Evolutionary conservation across 345 rosid species (phyloP), one percentile per base, ranked within the genome.

Genomic region (Eucalyptus decipiens): DNA sequence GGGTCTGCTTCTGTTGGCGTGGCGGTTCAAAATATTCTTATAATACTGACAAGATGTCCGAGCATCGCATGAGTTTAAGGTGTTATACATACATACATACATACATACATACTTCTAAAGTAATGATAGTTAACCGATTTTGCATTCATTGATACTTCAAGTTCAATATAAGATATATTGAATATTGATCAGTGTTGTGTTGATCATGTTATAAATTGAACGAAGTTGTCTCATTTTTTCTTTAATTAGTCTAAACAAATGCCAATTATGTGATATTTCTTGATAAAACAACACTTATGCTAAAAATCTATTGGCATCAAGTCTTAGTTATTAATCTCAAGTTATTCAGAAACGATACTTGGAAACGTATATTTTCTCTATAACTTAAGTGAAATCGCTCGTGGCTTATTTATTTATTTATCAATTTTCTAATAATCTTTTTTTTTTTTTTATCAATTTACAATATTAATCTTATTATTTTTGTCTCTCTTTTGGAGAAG

Each of bases 361-460:
- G 72, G 37, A 9, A 14, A n/a, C 34, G 18, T 7, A 7, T 65
- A 4, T 65, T 65, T 65, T 9, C 3, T 65, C 0, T 8, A 14
- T 7, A 30, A n/a, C 72, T 65, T 65, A 0, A 11, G 3, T 26
- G 13, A 50, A 11, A 58, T 58, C 0, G 0, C 15, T 58, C 1
- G n/a, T 5, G 30, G 1, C 54, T 50, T 50, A 6, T 50, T 26
- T 58, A 4, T 9, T 30, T 28, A 6, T 62, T 3, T 28, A 4
- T 28, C 32, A 2, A 62, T 62, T 2, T 32, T 4, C 23, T 32
- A 15, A 16, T 67, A 67, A 32, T 67, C 1, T 2, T 7, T 65
- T 65, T n/a, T n/a, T n/a, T n/a, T n/a, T 65, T n/a, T 30, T 12
- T 1, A 4, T 65, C 6, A n/a, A 30, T 65, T 65, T 30, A 15